phyloP scores from a whole-genome alignment of 2,329 filamentous ascomycete genomes.

The Fusarium bulbicola region DNA sequence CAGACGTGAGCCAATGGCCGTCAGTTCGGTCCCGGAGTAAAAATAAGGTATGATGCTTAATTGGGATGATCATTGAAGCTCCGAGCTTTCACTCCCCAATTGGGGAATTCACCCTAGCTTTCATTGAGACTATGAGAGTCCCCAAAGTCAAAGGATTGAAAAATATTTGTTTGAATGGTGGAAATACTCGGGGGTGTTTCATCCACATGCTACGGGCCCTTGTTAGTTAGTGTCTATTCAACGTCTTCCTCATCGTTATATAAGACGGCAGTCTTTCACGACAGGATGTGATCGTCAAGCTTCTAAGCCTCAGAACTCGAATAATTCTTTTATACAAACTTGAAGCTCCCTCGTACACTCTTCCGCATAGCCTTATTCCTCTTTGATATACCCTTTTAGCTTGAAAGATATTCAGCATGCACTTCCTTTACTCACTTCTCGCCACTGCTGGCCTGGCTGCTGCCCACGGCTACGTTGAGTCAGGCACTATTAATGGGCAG shows the following conservation, averaged over 20 bases:
- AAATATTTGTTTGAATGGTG: conserved; percentile 31
- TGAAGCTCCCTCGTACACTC: background rate
- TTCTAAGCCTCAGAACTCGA: background rate
- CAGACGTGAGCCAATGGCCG: background rate
- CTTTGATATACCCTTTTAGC: too few species aligned
- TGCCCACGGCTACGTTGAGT: conserved; percentile 60
- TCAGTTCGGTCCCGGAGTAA: background rate
- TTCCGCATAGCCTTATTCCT: background rate
- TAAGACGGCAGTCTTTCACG: conserved; percentile 17
- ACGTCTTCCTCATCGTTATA: background rate
- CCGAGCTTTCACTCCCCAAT: conserved; percentile 10
- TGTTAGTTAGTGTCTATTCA: background rate
- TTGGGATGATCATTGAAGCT: conserved; percentile 20
- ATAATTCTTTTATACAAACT: background rate
- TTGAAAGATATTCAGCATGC: conserved; percentile 25
- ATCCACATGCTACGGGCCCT: conserved; percentile 9
- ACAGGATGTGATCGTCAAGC: conserved; percentile 9
- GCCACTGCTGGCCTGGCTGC: conserved; percentile 52
- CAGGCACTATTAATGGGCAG: conserved; percentile 54
- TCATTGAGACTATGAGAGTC: background rate
- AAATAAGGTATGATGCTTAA: conserved; percentile 10
- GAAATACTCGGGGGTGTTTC: conserved; percentile 25
- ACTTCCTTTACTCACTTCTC: conserved; percentile 38
- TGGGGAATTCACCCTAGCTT: conserved; percentile 13
- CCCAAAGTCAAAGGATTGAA: conserved; percentile 4